These are phyloP conservation scores for Cicer pinnatifidum DNA, from an alignment of 306 rosid genomes.

Conservation along the genomic window DNA sequence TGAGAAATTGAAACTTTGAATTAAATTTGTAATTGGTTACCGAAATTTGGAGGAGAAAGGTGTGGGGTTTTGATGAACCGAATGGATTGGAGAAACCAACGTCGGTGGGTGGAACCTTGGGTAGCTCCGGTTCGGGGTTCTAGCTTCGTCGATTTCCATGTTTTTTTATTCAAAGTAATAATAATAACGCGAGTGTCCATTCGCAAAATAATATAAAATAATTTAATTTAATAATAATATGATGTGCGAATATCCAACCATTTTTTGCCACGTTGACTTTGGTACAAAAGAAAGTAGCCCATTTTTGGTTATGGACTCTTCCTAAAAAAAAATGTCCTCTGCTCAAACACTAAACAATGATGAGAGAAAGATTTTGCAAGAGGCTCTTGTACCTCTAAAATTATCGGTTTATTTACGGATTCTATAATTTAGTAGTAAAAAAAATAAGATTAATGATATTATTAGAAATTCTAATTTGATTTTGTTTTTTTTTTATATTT, in stretches of 20 bases:
- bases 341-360: too few species aligned
- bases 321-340: too few species aligned
- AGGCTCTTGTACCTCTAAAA: too few species aligned
- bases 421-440: too few species aligned
- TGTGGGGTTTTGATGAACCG: background rate
- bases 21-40: conserved; percentile 1
- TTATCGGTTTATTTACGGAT: too few species aligned
- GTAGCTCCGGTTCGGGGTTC: conserved; percentile 27
- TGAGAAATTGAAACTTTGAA: background rate
- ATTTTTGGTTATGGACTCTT: too few species aligned
- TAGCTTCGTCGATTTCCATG: conserved; percentile 1
- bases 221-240: background rate
- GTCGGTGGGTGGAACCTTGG: conserved; percentile 19
- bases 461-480: too few species aligned
- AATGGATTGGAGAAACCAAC: background rate
- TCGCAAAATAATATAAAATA: too few species aligned
- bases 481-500: too few species aligned
- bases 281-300: background rate
- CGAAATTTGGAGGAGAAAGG: background rate
- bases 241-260: conserved; percentile 51
- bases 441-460: too few species aligned
- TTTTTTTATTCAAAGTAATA: background rate
- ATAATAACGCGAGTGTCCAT: background rate
- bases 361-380: too few species aligned
- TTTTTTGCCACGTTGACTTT: background rate